Percentiles rank a stretch among this genome's conserved stretches.
Conservation (phyloP, 495 filamentous ascomycete species). For the Podospora anserina region DNA sequence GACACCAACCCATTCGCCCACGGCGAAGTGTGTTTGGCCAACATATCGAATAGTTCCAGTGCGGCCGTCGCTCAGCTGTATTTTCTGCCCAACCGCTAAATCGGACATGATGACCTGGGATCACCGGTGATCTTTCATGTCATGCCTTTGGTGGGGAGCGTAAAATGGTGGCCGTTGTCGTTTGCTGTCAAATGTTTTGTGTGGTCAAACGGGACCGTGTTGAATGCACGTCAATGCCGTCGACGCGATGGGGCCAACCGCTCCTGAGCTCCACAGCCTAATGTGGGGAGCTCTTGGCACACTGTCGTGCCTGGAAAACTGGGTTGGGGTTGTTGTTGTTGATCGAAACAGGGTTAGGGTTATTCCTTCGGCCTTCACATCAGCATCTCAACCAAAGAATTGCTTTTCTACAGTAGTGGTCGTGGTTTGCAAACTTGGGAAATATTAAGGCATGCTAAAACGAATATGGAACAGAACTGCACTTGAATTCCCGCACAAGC, state of each 20-base stretch:
- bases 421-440: neutral
- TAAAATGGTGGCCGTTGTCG: neutral
- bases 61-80: conserved; percentile 73
- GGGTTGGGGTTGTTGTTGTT: neutral
- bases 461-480: no score
- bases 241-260: neutral
- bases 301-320: neutral
- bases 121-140: neutral
- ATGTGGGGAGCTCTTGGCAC: neutral
- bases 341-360: neutral
- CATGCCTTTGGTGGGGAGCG: neutral
- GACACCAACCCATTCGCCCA: conserved; percentile 85
- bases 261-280: neutral
- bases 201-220: neutral
- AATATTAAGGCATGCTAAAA: neutral
- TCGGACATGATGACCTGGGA: conserved; percentile 19
- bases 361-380: neutral
- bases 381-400: no score
- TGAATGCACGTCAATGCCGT: neutral
- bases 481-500: neutral
- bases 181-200: neutral
- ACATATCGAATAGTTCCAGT: conserved; percentile 74
- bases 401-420: no score
- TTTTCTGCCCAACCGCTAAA: conserved; percentile 45
- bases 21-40: conserved; percentile 73